Percentiles rank a stretch among this genome's conserved stretches.
Evolutionary conservation across 108 stramenopile species (phyloP).

Genomic region (Epithemia pelagica): DNA sequence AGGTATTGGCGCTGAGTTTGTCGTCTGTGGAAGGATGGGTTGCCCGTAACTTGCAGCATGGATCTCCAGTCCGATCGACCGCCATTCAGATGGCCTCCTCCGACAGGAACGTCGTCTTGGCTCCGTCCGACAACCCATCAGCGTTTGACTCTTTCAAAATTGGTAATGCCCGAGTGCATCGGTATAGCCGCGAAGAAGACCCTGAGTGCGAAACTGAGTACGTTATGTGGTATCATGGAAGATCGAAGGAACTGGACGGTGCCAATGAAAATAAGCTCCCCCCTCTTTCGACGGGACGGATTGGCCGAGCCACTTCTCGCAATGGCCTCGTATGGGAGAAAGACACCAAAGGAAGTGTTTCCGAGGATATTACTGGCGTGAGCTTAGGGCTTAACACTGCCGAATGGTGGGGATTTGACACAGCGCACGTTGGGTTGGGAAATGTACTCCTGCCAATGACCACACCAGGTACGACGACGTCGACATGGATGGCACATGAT

Average conservation of each 20-base stretch:
- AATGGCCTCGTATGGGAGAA: constrained; percentile 74
- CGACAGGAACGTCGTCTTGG: constrained; percentile 42
- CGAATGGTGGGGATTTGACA: constrained; percentile 92
- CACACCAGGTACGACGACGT: constrained; percentile 28
- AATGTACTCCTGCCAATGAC: constrained; percentile 82
- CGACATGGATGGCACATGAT: no score
- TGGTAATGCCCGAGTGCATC: constrained; percentile 70
- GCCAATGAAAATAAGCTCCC: constrained; percentile 47
- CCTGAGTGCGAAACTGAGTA: constrained; percentile 40
- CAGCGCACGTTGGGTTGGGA: constrained; percentile 83
- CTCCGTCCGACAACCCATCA: constrained; percentile 31
- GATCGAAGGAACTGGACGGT: constrained; percentile 30
- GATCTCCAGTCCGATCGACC: no score
- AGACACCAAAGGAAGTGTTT: constrained; percentile 40
- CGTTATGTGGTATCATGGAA: constrained; percentile 86
- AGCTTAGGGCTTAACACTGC: constrained; percentile 81
- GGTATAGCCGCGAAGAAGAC: constrained; percentile 42
- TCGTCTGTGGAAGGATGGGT: no score
- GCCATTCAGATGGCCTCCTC: no score
- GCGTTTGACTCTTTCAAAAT: constrained; percentile 69
- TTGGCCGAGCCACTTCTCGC: constrained; percentile 61
- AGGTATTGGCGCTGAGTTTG: no score
- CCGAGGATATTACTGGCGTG: constrained; percentile 54
- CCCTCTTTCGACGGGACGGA: constrained; percentile 69
- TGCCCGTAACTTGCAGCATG: no score